These are phyloP conservation scores for Komagataella phaffii DNA, from an alignment of 805 yeast genomes.

Conservation along the genomic window DNA sequence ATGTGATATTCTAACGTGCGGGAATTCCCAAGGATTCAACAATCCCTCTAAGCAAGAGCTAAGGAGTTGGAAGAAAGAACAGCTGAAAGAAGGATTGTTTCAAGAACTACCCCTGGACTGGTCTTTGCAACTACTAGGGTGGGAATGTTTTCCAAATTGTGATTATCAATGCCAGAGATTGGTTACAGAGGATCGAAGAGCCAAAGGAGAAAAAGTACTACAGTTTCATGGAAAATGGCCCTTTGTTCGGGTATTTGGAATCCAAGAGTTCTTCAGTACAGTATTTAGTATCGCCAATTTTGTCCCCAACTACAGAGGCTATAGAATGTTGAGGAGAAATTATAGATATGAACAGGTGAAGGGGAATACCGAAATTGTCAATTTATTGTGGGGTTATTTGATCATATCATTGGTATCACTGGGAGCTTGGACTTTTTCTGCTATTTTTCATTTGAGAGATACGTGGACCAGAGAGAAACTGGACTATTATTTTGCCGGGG, in stretches of 20 bases:
- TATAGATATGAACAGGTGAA: constrained; percentile 6
- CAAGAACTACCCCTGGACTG: constrained; percentile 24
- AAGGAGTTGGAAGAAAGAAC: constrained; percentile 11
- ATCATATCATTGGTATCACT: constrained; percentile 50
- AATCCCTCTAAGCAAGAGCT: constrained; percentile 8
- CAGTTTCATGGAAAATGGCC: constrained; percentile 99
- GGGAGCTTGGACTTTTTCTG: constrained; percentile 80
- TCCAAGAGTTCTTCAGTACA: constrained; percentile 76
- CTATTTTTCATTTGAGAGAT: constrained; percentile 85
- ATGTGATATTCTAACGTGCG: constrained; percentile 26
- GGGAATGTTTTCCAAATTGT: constrained; percentile 75
- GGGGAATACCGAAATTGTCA: constrained; percentile 12
- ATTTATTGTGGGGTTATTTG: constrained; percentile 23
- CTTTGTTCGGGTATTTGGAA: constrained; percentile 58
- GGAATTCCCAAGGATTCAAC: constrained; percentile 14
- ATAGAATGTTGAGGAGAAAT: constrained; percentile 16
- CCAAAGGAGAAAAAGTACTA: constrained; percentile 34
- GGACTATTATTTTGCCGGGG: constrained; percentile 90
- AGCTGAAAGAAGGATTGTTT: constrained; percentile 23
- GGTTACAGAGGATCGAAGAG: constrained; percentile 43
- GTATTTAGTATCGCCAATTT: constrained; percentile 65
- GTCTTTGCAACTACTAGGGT: constrained; percentile 33
- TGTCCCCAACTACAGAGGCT: constrained; percentile 46
- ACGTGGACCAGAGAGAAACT: constrained; percentile 64
- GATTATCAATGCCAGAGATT: constrained; percentile 87